These are phyloP conservation scores for Huntiella decipiens DNA, from an alignment of 2,329 filamentous ascomycete species.

Conservation along the genomic window DNA sequence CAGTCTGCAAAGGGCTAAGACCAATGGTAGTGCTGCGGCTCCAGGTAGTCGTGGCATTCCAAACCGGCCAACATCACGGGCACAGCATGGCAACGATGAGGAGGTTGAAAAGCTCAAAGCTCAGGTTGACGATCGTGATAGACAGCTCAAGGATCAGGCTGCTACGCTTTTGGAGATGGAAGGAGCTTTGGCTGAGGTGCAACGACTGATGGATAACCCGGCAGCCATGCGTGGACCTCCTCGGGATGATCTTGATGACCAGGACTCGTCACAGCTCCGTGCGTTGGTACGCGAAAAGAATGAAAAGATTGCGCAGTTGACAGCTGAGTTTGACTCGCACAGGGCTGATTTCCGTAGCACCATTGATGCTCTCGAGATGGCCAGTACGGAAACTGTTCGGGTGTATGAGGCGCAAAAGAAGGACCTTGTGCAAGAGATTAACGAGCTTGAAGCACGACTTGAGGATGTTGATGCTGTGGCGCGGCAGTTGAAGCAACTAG, in stretches of 20 bases:
- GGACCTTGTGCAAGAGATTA: conserved; percentile 64
- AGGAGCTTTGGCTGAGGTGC: conserved; percentile 60
- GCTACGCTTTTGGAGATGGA: conserved; percentile 78
- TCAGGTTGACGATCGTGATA: conserved; percentile 68
- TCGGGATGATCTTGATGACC: conserved; percentile 33
- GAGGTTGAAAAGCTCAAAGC: conserved; percentile 55
- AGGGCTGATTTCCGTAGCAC: conserved; percentile 91
- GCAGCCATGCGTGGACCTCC: conserved; percentile 23
- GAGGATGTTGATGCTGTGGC: conserved; percentile 87
- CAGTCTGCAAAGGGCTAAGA: conserved; percentile 11
- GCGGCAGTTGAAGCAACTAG: conserved; percentile 78
- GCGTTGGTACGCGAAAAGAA: conserved; percentile 85
- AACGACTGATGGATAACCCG: conserved; percentile 44
- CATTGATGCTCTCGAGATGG: conserved; percentile 88
- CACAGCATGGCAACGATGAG: conserved; percentile 44
- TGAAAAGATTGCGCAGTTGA: conserved; percentile 85
- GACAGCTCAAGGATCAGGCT: conserved; percentile 75
- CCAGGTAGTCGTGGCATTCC: conserved; percentile 30
- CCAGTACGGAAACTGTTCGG: conserved; percentile 82
- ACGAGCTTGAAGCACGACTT: conserved; percentile 61
- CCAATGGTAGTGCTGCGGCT: conserved; percentile 33
- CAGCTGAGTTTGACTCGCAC: conserved; percentile 84
- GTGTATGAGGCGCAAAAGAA: conserved; percentile 91
- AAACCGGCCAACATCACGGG: conserved; percentile 23
- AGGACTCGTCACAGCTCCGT: conserved; percentile 58